Base-by-base conservation (phyloP, 768 basidiomycete genomes). In the Tubosaeta sp. region DNA sequence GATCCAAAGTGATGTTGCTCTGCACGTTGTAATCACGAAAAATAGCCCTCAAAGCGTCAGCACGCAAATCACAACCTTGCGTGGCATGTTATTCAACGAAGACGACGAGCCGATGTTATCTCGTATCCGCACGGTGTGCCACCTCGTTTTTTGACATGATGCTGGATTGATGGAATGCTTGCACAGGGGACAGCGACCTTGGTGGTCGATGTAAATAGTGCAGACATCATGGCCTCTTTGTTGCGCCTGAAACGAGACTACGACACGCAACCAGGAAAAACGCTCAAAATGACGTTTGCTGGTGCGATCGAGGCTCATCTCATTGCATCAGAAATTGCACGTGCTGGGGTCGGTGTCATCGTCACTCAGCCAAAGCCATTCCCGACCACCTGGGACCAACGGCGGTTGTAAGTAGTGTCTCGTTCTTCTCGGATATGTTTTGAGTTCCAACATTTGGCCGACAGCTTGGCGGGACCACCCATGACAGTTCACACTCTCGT, bases 181-280 rank as follows among this genome's bases (percentile, higher is more conserved):
- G 22, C 41, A 7, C 43, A 85, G 79, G 27, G 84, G 86, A 70
- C 80, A 9, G 69, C 87, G 34, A 83, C 86, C 1, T 67, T 92
- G 38, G 82, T 91, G 5, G 70, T 90, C 16, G 77, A 84, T 34
- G 84, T 84, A 6, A 72, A 83, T 56, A 85, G 74, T 60, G 84
- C 84, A 13, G 88, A 92, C 60, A 77, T 83, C 26, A 90, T 91
- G 77, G 83, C 85, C 3, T 77, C 79, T 2, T 68, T 92, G 32
- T 66, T 91, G 43, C 73, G 78, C 19, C 70, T 92, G 59, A 91
- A 90, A 68, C 69, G 72, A 13, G 83, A 91, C 55, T 76, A 86
- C 25, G 85, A 86, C 51, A 72, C 76, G 47, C 74, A 69, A 33
- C 76, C 80, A 41, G 81, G 82, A 10, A 76, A 79, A 33, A 73